Conservation (phyloP, 2,329 filamentous ascomycete species). For the Pestalotiopsis sp. region DNA sequence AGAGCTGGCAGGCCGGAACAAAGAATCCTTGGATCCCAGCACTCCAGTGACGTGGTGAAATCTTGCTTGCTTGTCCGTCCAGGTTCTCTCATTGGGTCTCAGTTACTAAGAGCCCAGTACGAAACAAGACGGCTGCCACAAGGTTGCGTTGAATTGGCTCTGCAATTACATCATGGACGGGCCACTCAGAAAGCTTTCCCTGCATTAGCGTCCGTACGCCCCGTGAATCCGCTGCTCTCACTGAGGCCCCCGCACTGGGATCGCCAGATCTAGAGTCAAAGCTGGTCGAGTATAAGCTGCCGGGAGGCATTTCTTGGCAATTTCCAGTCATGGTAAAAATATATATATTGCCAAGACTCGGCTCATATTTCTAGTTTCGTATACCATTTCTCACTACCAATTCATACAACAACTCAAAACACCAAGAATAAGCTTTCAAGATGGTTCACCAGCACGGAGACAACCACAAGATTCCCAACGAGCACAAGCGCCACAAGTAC, state of each 20-base stretch:
- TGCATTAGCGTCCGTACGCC: conserved; percentile 5
- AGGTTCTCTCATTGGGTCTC: neutral
- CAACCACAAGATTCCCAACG: conserved; percentile 51
- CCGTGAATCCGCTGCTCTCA: neutral
- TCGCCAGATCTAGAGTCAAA: neutral
- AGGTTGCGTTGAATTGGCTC: neutral
- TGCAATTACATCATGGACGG: conserved; percentile 11
- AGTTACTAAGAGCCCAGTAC: neutral
- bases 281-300: neutral
- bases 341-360: conserved; percentile 1
- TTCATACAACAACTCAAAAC: neutral
- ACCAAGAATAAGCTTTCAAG: conserved; percentile 19
- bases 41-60: neutral
- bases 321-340: neutral
- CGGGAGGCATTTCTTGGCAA: conserved; percentile 7
- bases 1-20: neutral
- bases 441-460: conserved; percentile 56
- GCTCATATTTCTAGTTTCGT: neutral
- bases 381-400: neutral
- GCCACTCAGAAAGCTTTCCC: neutral
- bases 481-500: conserved; percentile 49
- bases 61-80: conserved; percentile 1
- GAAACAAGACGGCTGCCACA: neutral
- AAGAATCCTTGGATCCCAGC: neutral
- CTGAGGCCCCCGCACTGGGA: neutral